Conservation (phyloP, 176 grass and related monocot species). For the Paspalum notatum region DNA sequence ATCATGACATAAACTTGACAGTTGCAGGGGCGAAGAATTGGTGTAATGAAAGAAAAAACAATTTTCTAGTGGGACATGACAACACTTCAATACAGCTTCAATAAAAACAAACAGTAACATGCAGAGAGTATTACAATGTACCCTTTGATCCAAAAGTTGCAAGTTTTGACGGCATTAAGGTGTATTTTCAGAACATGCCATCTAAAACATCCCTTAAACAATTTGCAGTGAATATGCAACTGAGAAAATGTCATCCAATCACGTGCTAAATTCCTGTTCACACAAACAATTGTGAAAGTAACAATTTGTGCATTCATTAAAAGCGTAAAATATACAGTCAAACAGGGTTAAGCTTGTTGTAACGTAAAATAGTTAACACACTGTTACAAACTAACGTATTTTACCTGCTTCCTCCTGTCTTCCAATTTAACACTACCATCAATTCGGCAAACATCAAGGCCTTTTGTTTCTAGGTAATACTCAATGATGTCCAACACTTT, state of each 20-base stretch:
- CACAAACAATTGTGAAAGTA: background rate
- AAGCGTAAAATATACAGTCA: background rate
- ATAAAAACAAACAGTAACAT: background rate
- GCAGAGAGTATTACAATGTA: background rate
- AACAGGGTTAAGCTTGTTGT: background rate
- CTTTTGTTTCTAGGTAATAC: constrained; percentile 75
- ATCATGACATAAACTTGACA: background rate
- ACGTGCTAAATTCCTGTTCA: background rate
- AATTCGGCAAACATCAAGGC: constrained; percentile 79
- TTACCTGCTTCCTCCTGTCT: constrained; percentile 80
- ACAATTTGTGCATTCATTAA: background rate
- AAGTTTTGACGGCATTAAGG: background rate
- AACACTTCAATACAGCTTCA: background rate
- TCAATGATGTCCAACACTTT: constrained; percentile 91
- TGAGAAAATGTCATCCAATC: background rate
- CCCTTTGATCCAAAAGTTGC: background rate
- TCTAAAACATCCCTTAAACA: background rate
- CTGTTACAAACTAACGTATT: constrained; percentile 1
- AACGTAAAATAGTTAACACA: constrained; percentile 27
- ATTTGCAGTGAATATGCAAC: background rate
- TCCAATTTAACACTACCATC: constrained; percentile 86
- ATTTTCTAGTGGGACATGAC: background rate
- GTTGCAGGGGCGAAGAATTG: background rate
- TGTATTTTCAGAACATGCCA: background rate
- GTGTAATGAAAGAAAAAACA: background rate